Base-by-base conservation (phyloP, 352 stramenopile genomes). In the Poterioochromonas sp. region DNA sequence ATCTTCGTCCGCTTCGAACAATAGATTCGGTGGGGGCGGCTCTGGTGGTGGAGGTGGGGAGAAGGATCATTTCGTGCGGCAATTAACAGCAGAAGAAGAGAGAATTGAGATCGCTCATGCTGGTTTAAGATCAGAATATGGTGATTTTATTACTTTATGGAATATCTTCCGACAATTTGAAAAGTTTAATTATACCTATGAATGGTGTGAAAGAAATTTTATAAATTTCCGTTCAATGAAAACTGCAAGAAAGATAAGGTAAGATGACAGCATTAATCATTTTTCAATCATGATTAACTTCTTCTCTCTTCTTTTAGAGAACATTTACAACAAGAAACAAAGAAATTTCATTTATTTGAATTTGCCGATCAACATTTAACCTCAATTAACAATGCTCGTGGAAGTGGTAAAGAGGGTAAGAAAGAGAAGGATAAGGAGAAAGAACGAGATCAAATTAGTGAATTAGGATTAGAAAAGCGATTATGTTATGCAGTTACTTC, bases 371-470 rank as follows among this genome's bases (percentile, higher is more conserved):
- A 83, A 58, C 76, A 81, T 81, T 85, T 71, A 20, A 20, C 43
- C 18, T 51, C 18, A 20, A 18, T 65, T 47, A 85, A 41, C 95
- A 99, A 82, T 92, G 93, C 26, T 87, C 95, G 20, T 93, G 92
- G 43, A 98, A 99, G 84, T 90, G 90, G 18, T 88, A 93, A 44
- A 93, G 94, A 22, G 93, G 98, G 84, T 95, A 99, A 81, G 94
- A 99, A 32, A 92, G 95, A 37, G 98, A 99, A 84, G 95, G 99
- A 85, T 87, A 99, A 43, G 86, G 98, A 5, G 95, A 92, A 53
- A 99, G 99, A 82, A 91, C 99, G 85, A 95, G 98, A 84, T 85
- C 95, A 12, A 98, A 98, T 87, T 97, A 97, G 81, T 62, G n/a
- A n/a, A n/a, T n/a, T n/a, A n/a, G n/a, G n/a, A n/a, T 37, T 58